phyloP scores from a whole-genome alignment of 2,329 filamentous ascomycete genomes.

The Alternaria hordeiaustralica region DNA sequence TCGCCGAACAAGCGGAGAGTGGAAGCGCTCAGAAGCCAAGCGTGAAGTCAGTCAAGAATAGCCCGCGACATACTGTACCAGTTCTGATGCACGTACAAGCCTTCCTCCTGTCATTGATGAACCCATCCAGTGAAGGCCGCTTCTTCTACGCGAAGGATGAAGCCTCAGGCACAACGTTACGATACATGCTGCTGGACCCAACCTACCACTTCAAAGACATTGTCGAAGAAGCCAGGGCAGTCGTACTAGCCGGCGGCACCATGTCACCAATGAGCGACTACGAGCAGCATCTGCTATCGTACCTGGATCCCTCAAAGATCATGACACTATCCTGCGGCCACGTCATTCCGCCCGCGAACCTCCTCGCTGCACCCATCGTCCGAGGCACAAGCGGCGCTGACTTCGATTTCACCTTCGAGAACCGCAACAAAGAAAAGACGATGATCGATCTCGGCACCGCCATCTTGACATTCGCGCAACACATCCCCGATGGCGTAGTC shows the following conservation, averaged over 20 bases:
- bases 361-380: conserved; percentile 77
- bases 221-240: conserved; percentile 80
- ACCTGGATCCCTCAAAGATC: conserved; percentile 67
- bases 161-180: conserved; percentile 66
- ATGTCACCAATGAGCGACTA: conserved; percentile 98
- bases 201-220: conserved; percentile 90
- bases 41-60: conserved; percentile 9
- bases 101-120: conserved; percentile 83
- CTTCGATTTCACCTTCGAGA: conserved; percentile 90
- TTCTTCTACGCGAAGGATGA: conserved; percentile 63
- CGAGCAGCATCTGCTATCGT: conserved; percentile 81
- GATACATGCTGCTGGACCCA: conserved; percentile 88
- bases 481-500: conserved; percentile 87
- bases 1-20: conserved; percentile 60
- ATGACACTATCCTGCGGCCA: conserved; percentile 91
- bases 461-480: conserved; percentile 72
- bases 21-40: conserved; percentile 14
- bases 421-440: conserved; percentile 71
- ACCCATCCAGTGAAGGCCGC: conserved; percentile 73
- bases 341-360: conserved; percentile 82
- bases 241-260: conserved; percentile 91
- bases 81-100: conserved; percentile 68
- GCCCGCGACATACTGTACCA: conserved; percentile 52
- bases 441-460: conserved; percentile 76
- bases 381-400: conserved; percentile 56